phyloP scores from a whole-genome alignment of 2,329 filamentous ascomycete species.

The Xylariaceae sp. region DNA sequence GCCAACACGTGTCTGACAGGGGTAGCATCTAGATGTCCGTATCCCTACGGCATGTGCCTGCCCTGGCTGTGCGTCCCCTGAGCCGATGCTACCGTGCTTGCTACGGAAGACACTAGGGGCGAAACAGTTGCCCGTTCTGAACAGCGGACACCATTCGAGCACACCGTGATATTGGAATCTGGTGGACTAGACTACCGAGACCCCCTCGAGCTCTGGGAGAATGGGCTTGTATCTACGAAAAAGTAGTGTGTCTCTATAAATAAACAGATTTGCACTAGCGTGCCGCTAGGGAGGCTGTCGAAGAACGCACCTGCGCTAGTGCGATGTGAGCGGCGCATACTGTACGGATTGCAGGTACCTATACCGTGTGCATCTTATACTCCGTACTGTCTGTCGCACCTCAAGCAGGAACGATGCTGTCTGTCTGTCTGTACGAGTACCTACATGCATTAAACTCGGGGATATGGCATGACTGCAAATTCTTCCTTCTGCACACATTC shows the following conservation, averaged over 20 bases:
- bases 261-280: background rate
- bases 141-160: too few species aligned
- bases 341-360: background rate
- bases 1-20: slow-evolving; percentile 18
- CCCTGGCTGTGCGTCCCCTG: background rate
- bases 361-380: too few species aligned
- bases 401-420: too few species aligned
- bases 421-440: too few species aligned
- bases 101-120: too few species aligned
- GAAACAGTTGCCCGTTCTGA: too few species aligned
- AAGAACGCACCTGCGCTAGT: background rate
- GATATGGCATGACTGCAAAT: too few species aligned
- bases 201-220: background rate
- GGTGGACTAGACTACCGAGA: background rate
- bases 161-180: too few species aligned
- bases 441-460: too few species aligned
- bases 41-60: background rate
- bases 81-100: background rate
- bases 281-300: background rate
- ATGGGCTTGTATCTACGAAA: background rate
- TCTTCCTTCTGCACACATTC: too few species aligned
- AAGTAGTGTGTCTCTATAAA: background rate
- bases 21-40: background rate
- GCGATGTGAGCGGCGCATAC: background rate
- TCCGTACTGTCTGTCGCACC: too few species aligned